These are phyloP conservation scores for Phytophthora crassamura DNA, from an alignment of 352 stramenopile genomes.

Conservation along the genomic window DNA sequence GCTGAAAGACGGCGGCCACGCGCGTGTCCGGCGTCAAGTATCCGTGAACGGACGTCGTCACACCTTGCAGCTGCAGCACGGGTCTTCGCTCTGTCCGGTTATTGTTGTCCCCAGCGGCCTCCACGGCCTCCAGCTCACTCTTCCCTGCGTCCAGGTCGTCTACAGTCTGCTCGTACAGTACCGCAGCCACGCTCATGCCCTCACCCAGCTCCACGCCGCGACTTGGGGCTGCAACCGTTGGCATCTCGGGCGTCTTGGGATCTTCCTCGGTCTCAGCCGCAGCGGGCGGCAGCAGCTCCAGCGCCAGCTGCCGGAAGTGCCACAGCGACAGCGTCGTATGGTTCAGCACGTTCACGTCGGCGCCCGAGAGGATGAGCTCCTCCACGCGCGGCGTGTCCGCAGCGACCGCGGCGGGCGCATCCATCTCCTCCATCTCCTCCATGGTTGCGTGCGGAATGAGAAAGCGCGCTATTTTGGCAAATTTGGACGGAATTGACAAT, in stretches of 20 bases:
- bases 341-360: slow-evolving; percentile 76
- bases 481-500: too few relatives aligned
- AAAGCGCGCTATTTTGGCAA: too few relatives aligned
- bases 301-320: slow-evolving; percentile 77
- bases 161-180: slow-evolving; percentile 36
- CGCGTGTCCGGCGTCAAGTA: slow-evolving; percentile 53
- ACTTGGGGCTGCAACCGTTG: not conserved
- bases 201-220: slow-evolving; percentile 60
- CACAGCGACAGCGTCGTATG: slow-evolving; percentile 79
- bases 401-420: slow-evolving; percentile 11
- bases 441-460: too few relatives aligned
- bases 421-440: slow-evolving; percentile 21
- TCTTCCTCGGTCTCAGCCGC: slow-evolving; percentile 25
- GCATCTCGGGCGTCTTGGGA: slow-evolving; percentile 13
- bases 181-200: slow-evolving; percentile 72
- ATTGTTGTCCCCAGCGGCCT: slow-evolving; percentile 4
- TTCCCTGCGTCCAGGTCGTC: slow-evolving; percentile 2
- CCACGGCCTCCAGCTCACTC: slow-evolving; percentile 1
- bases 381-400: slow-evolving; percentile 39
- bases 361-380: slow-evolving; percentile 62
- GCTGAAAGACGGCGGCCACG: slow-evolving; percentile 70
- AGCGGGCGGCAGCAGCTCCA: slow-evolving; percentile 49
- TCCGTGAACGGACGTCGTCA: slow-evolving; percentile 33
- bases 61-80: slow-evolving; percentile 26
- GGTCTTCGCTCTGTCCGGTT: slow-evolving; percentile 23